Evolutionary conservation across 805 yeast genomes (phyloP), one percentile per base, ranked within the genome.

Genomic region (Kazachstania bromeliacearum): DNA sequence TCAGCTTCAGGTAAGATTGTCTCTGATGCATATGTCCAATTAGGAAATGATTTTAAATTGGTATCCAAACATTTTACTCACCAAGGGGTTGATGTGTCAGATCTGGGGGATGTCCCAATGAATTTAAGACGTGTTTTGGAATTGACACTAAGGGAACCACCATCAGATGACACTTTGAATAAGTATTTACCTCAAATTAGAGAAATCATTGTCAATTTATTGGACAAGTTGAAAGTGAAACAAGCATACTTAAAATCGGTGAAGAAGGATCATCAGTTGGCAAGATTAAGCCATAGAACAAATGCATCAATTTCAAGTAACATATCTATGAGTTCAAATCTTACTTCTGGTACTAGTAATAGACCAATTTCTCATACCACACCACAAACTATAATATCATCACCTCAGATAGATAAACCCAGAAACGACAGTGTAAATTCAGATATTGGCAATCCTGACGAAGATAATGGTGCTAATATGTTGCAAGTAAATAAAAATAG

Each of bases 31-130:
- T 92, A 85, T 56, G 98, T 92, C 12, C 79, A 76, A 45, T 70
- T 92, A 20, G 98, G 98, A 0, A 92, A 88, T 52, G 96, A 89
- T 58, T 92, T 87, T 66, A 78, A 89, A 47, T 75, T 83, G 3
- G 84, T 94, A 1, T 77, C 88, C 16, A 71, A 85, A 41, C 83
- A 94, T 3, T 88, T 89, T 55, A 63, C 77, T 4, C 70, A 69
- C 38, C 79, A 85, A 3, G 94, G 94, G 0, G 76, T 92, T 4
- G 88, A 82, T 45, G 79, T 81, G 7, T 65, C 78, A 9, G 95
- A 85, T 53, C 63, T 92, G 19, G 92, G 95, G 1, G 95, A 89
- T 51, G 95, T 92, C 2, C 97, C 98, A 0, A 78, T 73, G 40
- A 75, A 79, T 10, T 63, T 92, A 24, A 67, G 98, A 36, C 68